A percentile compares a stretch with the other conserved stretches of the same genome.
phyloP scores from a whole-genome alignment of 78 protist species.

The Acrasis kona region DNA sequence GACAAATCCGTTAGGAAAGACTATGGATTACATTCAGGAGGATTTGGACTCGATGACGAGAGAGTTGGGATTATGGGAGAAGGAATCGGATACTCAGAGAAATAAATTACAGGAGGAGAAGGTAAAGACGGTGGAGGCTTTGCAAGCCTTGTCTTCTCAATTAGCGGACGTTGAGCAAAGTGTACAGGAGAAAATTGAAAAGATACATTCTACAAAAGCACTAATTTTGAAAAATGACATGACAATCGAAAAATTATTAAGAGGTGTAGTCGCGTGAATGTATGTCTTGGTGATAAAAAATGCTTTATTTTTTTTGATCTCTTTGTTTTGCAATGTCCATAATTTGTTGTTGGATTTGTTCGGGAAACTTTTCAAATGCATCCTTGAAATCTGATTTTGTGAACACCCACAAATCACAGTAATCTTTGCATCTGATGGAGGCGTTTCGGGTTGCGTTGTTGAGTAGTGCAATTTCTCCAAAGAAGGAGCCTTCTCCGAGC shows the following conservation, averaged over 20 bases:
- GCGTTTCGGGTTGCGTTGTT: slow-evolving; percentile 13
- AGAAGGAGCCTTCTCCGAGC: slow-evolving; percentile 14
- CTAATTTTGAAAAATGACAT: slow-evolving; percentile 3
- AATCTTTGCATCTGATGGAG: slow-evolving; percentile 2
- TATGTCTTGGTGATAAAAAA: no score
- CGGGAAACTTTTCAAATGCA: slow-evolving; percentile 15
- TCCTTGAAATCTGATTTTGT: slow-evolving; percentile 17
- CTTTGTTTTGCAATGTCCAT: no score
- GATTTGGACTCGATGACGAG: slow-evolving; percentile 23
- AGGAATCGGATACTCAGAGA: background rate
- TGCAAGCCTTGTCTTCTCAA: background rate
- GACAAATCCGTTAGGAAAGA: slow-evolving; percentile 12
- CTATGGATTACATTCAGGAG: slow-evolving; percentile 17
- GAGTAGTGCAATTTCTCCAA: slow-evolving; percentile 25
- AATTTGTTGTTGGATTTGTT: no score
- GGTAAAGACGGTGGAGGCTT: background rate
- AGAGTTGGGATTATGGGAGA: slow-evolving; percentile 4
- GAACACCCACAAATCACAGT: slow-evolving; percentile 19
- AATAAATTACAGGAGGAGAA: slow-evolving; percentile 1
- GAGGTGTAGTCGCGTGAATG: slow-evolving; percentile 11
- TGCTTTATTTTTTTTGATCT: no score
- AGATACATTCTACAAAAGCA: slow-evolving; percentile 1
- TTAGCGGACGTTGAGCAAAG: slow-evolving; percentile 1
- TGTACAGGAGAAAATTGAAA: background rate
- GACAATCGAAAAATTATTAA: slow-evolving; percentile 2